Evolutionary conservation across 495 filamentous ascomycete species (phyloP).

Genomic region (Xylaria flabelliformis): DNA sequence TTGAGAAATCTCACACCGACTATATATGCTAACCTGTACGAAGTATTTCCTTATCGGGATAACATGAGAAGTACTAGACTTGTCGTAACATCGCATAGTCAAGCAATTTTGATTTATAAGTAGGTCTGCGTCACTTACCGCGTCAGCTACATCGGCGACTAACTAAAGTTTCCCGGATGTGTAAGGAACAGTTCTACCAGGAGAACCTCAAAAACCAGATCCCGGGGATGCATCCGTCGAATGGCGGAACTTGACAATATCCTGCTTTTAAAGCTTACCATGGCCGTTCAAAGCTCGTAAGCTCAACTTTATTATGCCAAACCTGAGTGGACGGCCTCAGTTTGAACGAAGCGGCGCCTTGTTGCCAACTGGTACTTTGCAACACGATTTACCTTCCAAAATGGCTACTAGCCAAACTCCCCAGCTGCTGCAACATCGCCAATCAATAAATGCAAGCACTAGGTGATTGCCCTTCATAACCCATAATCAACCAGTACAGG

Average conservation of each 20-base stretch:
- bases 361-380: constrained; percentile 5
- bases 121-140: constrained; percentile 19
- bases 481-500: background rate
- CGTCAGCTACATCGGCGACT: constrained; percentile 18
- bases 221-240: background rate
- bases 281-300: background rate
- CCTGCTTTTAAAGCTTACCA: background rate
- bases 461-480: background rate
- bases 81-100: background rate
- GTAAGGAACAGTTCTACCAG: background rate
- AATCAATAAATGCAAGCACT: background rate
- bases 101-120: constrained; percentile 4
- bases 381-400: constrained; percentile 2
- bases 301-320: constrained; percentile 2
- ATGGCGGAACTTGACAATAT: background rate
- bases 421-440: background rate
- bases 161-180: background rate
- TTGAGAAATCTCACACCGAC: constrained; percentile 16
- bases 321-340: background rate
- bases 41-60: background rate
- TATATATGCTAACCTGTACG: background rate
- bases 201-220: background rate
- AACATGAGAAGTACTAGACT: background rate
- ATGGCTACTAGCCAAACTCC: background rate
- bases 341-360: background rate